A percentile compares a stretch with the other conserved stretches of the same genome.
These are phyloP conservation scores for Kluyveromyces siamensis DNA, from an alignment of 805 yeast species.

Conservation along the genomic window DNA sequence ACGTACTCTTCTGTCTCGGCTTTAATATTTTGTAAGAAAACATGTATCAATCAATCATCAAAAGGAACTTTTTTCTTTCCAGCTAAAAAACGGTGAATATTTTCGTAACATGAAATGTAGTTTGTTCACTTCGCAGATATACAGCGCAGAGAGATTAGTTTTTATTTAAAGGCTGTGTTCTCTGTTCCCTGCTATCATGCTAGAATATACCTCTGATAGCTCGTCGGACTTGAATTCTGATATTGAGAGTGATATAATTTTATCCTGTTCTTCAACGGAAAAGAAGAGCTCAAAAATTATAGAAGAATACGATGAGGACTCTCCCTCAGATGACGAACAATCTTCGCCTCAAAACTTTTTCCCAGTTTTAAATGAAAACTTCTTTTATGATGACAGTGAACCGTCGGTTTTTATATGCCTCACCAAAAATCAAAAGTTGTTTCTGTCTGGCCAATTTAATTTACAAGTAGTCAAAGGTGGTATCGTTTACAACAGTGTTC, in stretches of 20 bases:
- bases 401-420: slow-evolving; percentile 15
- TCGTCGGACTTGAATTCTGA: slow-evolving; percentile 4
- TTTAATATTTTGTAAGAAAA: too few relatives aligned
- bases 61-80: too few relatives aligned
- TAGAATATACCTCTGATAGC: background rate
- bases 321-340: background rate
- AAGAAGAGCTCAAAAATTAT: background rate
- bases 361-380: background rate
- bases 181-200: background rate
- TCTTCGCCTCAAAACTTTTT: background rate
- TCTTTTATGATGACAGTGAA: background rate
- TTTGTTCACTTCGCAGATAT: too few relatives aligned
- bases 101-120: too few relatives aligned
- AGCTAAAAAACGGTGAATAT: too few relatives aligned
- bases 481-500: slow-evolving; percentile 22
- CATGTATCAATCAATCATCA: too few relatives aligned
- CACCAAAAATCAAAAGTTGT: slow-evolving; percentile 16
- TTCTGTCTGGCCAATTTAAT: slow-evolving; percentile 20
- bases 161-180: too few relatives aligned
- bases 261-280: background rate
- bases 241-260: slow-evolving; percentile 1
- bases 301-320: background rate
- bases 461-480: slow-evolving; percentile 27
- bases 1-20: too few relatives aligned
- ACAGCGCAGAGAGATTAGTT: too few relatives aligned